Base-by-base conservation (phyloP, 2,329 filamentous ascomycete species). In the Zymoseptoria tritici region DNA sequence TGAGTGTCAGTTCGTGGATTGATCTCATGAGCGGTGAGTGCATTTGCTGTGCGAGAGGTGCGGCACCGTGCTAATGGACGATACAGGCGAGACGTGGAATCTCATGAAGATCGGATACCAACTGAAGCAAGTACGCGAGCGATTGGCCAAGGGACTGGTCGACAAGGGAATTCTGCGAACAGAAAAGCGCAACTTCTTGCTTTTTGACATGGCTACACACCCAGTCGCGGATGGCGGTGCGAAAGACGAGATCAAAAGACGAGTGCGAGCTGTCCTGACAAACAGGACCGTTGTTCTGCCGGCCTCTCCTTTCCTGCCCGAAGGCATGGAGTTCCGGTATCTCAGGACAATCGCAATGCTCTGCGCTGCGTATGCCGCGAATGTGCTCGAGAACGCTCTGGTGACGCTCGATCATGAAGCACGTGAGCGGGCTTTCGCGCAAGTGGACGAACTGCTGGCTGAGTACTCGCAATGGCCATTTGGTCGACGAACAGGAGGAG, bases 61-160 rank as follows among this genome's bases (percentile, higher is more conserved):
- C 13, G 36, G 36, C 36, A 46, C 13, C 36, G 36, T 46, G 36
- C 36, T 46, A 46, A n/a, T 9, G 22, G 19, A 24, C 21, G 49
- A 46, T 56, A 60, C 72, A 97, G 93, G 94, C 74, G 94, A 99
- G 78, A 99, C 94, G 58, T 99, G 94, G 94, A 99, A 99, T 75
- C 80, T 99, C 66, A 97, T 99, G 94, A 99, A 99, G 82, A 99
- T 99, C 70, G 94, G 94, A 74, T 99, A 99, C 78, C 94, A 99
- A 80, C 84, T 99, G 69, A 99, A 99, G 80, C 94, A 99, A 82
- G 94, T 99, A 60, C 91, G 94, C 73, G 94, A 99, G 80, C 90
- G 94, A 60, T 84, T 99, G 59, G 93, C 92, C 72, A 99, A 99
- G 78, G 94, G 94, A 36, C 85, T 99, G 52, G 94, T 99, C 65